Conservation (phyloP, 805 yeast species). For the Monosporozyma siamensis region DNA sequence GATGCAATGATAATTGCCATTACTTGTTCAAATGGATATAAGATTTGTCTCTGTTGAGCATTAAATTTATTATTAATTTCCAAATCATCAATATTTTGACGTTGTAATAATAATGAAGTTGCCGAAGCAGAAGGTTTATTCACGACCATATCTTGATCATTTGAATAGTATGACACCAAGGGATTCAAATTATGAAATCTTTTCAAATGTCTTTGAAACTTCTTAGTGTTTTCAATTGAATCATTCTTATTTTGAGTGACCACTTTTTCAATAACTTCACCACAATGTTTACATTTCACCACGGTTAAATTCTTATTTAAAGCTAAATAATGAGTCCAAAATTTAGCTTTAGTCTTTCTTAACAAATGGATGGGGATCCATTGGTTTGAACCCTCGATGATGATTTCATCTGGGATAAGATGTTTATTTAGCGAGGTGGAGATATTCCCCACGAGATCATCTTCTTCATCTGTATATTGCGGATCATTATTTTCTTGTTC, state of each 20-base stretch:
- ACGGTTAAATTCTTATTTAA: not conserved
- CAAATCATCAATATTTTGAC: not conserved
- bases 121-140: not conserved
- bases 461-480: conserved; percentile 5
- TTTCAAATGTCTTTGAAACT: conserved; percentile 9
- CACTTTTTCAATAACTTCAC: conserved; percentile 5
- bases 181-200: conserved; percentile 9
- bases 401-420: conserved; percentile 2
- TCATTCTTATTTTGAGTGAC: not conserved
- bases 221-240: not conserved
- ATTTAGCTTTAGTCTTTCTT: conserved; percentile 5
- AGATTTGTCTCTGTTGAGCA: conserved; percentile 5
- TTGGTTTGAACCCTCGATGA: conserved; percentile 3
- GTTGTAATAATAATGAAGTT: not conserved
- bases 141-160: not conserved
- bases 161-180: conserved; percentile 4
- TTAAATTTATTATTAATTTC: not conserved
- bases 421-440: too few species aligned
- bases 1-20: conserved; percentile 14
- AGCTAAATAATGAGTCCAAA: conserved; percentile 13
- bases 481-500: not conserved
- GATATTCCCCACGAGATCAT: conserved; percentile 5
- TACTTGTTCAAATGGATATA: conserved; percentile 10
- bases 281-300: conserved; percentile 16
- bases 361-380: conserved; percentile 13